A percentile compares a stretch with the other conserved stretches of the same genome.
Evolutionary conservation across 208 protist species (phyloP).

Genomic region (Balamuthia mandrillaris): DNA sequence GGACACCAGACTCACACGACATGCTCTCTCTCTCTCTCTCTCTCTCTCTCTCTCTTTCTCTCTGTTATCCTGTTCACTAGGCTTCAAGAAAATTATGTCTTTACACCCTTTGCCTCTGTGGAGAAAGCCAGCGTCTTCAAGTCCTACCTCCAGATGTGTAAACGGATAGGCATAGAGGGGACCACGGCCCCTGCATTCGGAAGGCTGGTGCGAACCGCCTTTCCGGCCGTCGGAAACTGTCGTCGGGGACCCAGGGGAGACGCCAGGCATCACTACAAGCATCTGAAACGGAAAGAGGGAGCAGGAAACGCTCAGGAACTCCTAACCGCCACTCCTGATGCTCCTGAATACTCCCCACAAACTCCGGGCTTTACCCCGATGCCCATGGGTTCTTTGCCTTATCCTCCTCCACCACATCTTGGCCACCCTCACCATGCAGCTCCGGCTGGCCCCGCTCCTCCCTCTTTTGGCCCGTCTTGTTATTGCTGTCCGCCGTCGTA

Average conservation of each 20-base stretch:
- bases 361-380: too few relatives aligned
- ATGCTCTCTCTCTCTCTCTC: not conserved
- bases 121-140: conserved; percentile 10
- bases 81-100: not conserved
- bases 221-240: not conserved
- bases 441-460: too few relatives aligned
- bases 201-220: conserved; percentile 3
- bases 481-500: too few relatives aligned
- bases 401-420: too few relatives aligned
- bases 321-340: too few relatives aligned
- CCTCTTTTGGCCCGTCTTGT: too few relatives aligned
- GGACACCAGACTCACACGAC: too few relatives aligned
- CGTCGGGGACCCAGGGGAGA: not conserved
- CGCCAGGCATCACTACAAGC: conserved; percentile 16
- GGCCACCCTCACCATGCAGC: too few relatives aligned
- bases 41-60: not conserved
- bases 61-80: not conserved
- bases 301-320: too few relatives aligned
- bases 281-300: not conserved
- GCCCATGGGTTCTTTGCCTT: too few relatives aligned
- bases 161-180: not conserved
- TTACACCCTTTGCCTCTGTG: not conserved
- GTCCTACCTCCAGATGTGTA: not conserved
- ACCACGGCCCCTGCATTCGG: not conserved
- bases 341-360: too few relatives aligned